Evolutionary conservation across 2,329 filamentous ascomycete genomes (phyloP).

Genomic region (Pestalotiopsis sp.): DNA sequence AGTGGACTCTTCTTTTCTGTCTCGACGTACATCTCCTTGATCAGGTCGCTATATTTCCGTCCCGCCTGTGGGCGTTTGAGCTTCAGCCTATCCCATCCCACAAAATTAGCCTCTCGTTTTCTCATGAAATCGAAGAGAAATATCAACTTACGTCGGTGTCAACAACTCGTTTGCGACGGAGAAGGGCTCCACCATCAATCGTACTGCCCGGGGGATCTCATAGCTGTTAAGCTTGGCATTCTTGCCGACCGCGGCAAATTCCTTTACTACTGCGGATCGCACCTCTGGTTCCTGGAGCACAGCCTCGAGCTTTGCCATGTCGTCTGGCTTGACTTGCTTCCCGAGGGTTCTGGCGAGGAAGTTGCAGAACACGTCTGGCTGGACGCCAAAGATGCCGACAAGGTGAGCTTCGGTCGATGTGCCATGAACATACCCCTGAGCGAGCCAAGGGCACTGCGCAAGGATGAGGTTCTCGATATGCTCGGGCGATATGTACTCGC

Average conservation of each 20-base stretch:
- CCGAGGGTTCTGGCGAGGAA: background rate
- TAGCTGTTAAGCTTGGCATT: background rate
- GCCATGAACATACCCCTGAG: background rate
- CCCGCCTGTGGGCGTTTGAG: background rate
- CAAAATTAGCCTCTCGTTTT: background rate
- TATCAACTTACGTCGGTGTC: background rate
- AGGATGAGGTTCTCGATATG: background rate
- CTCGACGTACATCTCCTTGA: conserved; percentile 3
- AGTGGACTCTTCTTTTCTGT: background rate
- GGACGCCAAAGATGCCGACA: background rate
- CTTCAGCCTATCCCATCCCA: background rate
- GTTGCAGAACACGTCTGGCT: background rate
- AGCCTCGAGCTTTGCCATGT: background rate
- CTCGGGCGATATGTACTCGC: background rate
- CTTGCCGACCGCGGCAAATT: background rate
- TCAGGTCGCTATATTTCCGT: background rate
- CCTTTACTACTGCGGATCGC: background rate
- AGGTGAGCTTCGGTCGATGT: background rate
- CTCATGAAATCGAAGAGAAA: background rate
- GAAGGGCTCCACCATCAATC: background rate
- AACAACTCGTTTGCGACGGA: background rate
- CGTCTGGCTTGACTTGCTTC: background rate
- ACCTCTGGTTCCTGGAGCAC: background rate
- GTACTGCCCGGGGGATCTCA: background rate
- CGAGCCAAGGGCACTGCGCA: background rate